These are phyloP conservation scores for Globisporangium irregulare DNA, from an alignment of 352 stramenopile species.

Conservation along the genomic window DNA sequence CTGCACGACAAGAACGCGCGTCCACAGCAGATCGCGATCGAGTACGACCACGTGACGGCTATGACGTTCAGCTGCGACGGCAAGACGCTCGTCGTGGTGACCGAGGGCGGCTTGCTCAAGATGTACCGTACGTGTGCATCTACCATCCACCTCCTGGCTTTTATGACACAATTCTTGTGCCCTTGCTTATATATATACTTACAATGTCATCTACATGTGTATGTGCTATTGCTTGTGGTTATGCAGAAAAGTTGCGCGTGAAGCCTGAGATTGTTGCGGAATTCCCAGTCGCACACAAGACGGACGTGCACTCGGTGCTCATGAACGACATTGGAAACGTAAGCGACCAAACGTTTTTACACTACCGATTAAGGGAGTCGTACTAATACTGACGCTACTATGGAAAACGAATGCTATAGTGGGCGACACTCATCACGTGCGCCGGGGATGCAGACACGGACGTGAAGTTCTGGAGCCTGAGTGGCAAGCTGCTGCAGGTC, in stretches of 20 bases:
- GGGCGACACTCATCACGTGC: constrained; percentile 76
- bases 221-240: not conserved
- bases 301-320: constrained; percentile 73
- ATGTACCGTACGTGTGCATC: constrained; percentile 53
- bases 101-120: constrained; percentile 63
- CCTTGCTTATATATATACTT: not conserved
- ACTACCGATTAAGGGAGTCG: not conserved
- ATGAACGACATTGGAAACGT: constrained; percentile 83
- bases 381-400: not conserved
- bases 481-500: constrained; percentile 60
- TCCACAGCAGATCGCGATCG: constrained; percentile 62
- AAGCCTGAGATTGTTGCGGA: constrained; percentile 70
- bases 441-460: constrained; percentile 67
- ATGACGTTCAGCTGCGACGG: constrained; percentile 77
- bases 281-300: constrained; percentile 66
- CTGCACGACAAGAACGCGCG: constrained; percentile 62
- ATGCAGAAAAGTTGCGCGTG: constrained; percentile 68
- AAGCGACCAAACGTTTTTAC: not conserved
- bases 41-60: constrained; percentile 77
- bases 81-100: constrained; percentile 65
- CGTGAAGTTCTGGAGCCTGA: constrained; percentile 80
- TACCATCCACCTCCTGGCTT: too few relatives aligned
- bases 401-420: constrained; percentile 25
- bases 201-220: not conserved
- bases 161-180: not conserved